Evolutionary conservation across 805 yeast species (phyloP).

Genomic region (Yamadazyma akitaensis): DNA sequence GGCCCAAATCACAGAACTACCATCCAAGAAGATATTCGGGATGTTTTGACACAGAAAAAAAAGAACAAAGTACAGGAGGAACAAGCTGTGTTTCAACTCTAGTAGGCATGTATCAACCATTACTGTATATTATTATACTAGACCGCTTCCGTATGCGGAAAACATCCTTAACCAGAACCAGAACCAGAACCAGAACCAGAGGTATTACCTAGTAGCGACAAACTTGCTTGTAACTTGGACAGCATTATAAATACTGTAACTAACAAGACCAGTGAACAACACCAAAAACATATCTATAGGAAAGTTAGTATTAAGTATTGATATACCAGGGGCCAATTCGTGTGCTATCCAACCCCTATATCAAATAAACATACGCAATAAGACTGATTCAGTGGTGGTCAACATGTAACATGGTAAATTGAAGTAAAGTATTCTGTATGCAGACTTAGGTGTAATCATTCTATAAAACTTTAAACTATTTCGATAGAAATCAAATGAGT

Average conservation of each 20-base stretch:
- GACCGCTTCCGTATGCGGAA: background rate
- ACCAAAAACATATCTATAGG: conserved; percentile 6
- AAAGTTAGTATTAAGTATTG: conserved; percentile 4
- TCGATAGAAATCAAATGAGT: background rate
- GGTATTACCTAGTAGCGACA: background rate
- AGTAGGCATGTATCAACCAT: background rate
- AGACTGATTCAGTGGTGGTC: conserved; percentile 40
- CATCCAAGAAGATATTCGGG: too few species aligned
- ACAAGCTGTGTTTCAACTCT: too few species aligned
- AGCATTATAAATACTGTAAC: conserved; percentile 7
- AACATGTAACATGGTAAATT: conserved; percentile 49
- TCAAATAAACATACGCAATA: conserved; percentile 19
- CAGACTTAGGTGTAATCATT: conserved; percentile 12
- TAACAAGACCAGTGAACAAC: conserved; percentile 1
- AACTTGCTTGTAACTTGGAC: conserved; percentile 3
- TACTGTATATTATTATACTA: background rate
- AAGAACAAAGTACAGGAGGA: too few species aligned
- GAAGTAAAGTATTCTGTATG: conserved; percentile 34
- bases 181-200: background rate
- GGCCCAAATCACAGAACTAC: too few species aligned
- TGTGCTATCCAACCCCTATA: background rate
- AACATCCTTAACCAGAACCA: background rate
- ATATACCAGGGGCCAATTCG: background rate
- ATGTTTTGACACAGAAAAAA: too few species aligned
- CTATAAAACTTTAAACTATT: background rate